Conservation (phyloP, 2,329 filamentous ascomycete genomes). For the Endocalyx cinctus region DNA sequence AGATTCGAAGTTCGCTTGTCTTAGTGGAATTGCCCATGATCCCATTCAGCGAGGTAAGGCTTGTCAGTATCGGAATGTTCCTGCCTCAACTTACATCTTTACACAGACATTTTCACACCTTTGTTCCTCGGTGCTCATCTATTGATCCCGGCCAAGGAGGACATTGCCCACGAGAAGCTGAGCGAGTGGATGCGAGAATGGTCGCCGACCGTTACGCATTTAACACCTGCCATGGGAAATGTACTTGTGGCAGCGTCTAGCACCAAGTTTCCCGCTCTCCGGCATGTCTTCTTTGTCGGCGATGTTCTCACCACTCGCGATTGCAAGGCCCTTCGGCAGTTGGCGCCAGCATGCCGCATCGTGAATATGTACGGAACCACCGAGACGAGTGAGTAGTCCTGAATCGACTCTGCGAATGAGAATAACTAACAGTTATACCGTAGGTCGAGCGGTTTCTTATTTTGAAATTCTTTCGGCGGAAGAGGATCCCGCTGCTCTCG, state of each 20-base stretch:
- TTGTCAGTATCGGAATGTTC: too few species aligned
- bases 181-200: constrained; percentile 83
- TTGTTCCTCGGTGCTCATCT: constrained; percentile 80
- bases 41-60: constrained; percentile 47
- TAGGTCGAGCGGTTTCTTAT: constrained; percentile 59
- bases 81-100: background rate
- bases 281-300: constrained; percentile 84
- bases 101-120: constrained; percentile 76
- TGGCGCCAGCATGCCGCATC: constrained; percentile 71
- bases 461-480: constrained; percentile 68
- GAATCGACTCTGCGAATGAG: too few species aligned
- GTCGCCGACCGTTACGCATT: constrained; percentile 72
- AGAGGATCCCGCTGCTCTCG: constrained; percentile 50
- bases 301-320: constrained; percentile 84
- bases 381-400: too few species aligned
- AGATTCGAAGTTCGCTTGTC: constrained; percentile 73
- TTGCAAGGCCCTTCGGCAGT: constrained; percentile 67
- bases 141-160: constrained; percentile 72
- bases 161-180: constrained; percentile 80
- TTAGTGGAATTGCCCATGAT: constrained; percentile 80
- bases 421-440: too few species aligned
- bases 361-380: constrained; percentile 88
- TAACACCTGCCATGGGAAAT: constrained; percentile 96
- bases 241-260: constrained; percentile 83
- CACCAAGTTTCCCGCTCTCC: constrained; percentile 71